Percentiles rank a stretch among this genome's conserved stretches.
Conservation (phyloP, 2,329 filamentous ascomycete species). For the Cercospora sojina region DNA sequence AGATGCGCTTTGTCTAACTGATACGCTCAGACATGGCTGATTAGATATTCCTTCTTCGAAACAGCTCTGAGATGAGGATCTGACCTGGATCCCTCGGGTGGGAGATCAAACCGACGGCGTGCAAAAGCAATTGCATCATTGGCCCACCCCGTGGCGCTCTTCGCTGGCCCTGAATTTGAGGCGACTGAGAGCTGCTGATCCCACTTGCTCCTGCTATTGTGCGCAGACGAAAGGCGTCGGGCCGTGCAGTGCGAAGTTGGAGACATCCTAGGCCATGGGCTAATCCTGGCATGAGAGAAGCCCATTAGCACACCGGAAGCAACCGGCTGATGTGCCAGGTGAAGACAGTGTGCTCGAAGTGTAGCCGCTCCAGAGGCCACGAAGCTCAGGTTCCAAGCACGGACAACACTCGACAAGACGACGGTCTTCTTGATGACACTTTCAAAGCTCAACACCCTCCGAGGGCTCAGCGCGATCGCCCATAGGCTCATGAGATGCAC, state of each 20-base stretch:
- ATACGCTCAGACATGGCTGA: background rate
- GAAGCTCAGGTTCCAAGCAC: background rate
- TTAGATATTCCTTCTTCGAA: background rate
- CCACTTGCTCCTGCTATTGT: background rate
- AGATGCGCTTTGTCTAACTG: background rate
- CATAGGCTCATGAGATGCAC: background rate
- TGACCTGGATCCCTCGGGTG: background rate
- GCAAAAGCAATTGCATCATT: background rate
- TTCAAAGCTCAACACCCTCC: background rate
- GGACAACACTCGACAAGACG: background rate
- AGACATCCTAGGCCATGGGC: background rate
- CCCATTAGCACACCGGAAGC: background rate
- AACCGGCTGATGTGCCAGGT: background rate
- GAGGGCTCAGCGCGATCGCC: background rate
- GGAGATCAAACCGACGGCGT: background rate
- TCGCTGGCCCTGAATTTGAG: background rate
- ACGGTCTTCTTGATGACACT: background rate
- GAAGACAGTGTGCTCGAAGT: background rate
- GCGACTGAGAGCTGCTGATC: background rate
- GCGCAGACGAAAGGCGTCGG: background rate
- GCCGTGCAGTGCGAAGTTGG: background rate
- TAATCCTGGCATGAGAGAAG: background rate
- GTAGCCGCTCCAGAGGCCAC: background rate
- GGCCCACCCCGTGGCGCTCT: background rate
- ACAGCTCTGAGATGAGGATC: background rate